Base-by-base conservation (phyloP, 2,329 filamentous ascomycete species). In the Aspergillus sp. region DNA sequence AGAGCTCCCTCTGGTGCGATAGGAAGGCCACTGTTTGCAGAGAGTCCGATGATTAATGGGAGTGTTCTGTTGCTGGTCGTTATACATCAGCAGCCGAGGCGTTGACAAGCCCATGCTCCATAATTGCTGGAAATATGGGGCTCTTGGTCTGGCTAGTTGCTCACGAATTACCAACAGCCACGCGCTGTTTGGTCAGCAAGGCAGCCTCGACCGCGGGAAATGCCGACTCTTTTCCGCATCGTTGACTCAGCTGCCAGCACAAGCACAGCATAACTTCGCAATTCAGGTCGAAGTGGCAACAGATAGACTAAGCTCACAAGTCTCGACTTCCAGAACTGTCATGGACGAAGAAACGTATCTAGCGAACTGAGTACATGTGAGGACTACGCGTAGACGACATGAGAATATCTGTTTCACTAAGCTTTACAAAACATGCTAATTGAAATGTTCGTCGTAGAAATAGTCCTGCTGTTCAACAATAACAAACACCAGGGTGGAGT, bases 401-500 rank as follows among this genome's bases (percentile, higher is more conserved):
- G 22, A 30, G 26, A 30, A 30, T 11, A 3, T 30, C 26, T 3
- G 8, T 30, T 9, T 30, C 2, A 30, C 8, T 8, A 30, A 8
- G 26, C 26, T 30, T 30, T 9, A 30, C 26, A 30, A 30, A 30
- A 9, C 3, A 24, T 34, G 9, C 11, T 34, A 34, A 51, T 13
- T n/a, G 39, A 26, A 26, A 77, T 78, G 76, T 78, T 66, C 75
- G 75, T 78, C 75, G 69, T 74, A 71, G 71, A 75, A 72, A 73
- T 71, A 78, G 76, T 78, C 76, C 76, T 76, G 69, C 68, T 64
- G 71, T 69, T 70, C 73, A 66, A 76, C 65, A 36, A 57, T 68
- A 56, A 58, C 66, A 67, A 75, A 71, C 71, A 74, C 72, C 73
- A 78, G 76, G 76, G 76, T 78, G 76, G 76, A 78, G 76, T 76